Conservation (phyloP, 805 yeast species). For the Hermanozyma aechmeae region DNA sequence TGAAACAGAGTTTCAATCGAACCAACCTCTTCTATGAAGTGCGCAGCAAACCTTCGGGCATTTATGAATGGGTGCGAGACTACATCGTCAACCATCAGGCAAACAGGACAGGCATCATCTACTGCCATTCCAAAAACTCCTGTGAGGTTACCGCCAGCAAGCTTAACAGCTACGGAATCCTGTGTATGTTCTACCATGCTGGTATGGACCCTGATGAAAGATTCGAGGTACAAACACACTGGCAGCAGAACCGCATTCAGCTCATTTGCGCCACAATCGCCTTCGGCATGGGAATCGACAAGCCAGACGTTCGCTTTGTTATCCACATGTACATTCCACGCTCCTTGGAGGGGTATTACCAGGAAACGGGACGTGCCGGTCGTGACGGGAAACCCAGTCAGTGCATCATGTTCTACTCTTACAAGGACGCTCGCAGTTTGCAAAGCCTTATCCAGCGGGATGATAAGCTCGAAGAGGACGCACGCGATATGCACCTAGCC, state of each 20-base stretch:
- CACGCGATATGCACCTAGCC: constrained; percentile 67
- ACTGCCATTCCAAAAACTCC: constrained; percentile 82
- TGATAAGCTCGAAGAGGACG: constrained; percentile 48
- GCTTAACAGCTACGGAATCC: constrained; percentile 52
- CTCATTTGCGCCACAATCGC: constrained; percentile 97
- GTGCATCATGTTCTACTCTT: constrained; percentile 75
- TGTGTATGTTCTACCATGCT: constrained; percentile 78
- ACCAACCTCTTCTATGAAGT: constrained; percentile 78
- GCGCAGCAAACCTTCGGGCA: constrained; percentile 49
- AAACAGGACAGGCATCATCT: constrained; percentile 75
- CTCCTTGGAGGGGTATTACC: constrained; percentile 91
- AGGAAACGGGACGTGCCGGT: constrained; percentile 98
- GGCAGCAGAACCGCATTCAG: constrained; percentile 70
- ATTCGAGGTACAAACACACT: constrained; percentile 55
- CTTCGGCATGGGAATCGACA: constrained; percentile 98
- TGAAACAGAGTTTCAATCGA: constrained; percentile 89
- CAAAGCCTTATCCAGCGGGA: constrained; percentile 75
- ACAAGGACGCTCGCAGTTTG: constrained; percentile 68
- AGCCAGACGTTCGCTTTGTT: constrained; percentile 89
- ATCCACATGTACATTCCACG: constrained; percentile 83
- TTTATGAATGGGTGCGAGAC: constrained; percentile 50
- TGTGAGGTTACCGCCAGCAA: constrained; percentile 75
- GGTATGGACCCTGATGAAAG: constrained; percentile 84
- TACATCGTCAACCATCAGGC: constrained; percentile 42
- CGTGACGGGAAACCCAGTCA: constrained; percentile 82